phyloP scores from a whole-genome alignment of 2,329 filamentous ascomycete genomes.

The Endoconidiophora polonica region DNA sequence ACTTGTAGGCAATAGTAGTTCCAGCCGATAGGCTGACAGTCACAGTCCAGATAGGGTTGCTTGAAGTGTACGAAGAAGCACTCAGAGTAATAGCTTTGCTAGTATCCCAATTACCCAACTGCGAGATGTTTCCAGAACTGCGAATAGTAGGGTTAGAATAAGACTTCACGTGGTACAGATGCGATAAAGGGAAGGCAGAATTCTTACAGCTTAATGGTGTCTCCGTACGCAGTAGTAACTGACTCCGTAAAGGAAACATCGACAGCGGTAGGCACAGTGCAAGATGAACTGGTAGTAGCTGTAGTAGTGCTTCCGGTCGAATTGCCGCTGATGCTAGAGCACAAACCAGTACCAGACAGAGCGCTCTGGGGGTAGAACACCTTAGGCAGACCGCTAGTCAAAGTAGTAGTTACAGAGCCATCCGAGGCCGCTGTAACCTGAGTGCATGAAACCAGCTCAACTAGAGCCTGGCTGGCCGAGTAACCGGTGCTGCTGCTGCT shows the following conservation, averaged over 20 bases:
- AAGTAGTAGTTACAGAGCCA: constrained; percentile 11
- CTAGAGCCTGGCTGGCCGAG: constrained; percentile 10
- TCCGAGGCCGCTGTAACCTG: constrained; percentile 10
- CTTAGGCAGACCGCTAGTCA: constrained; percentile 12
- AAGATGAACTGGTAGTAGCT: constrained; percentile 13
- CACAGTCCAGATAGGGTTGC: constrained; percentile 36
- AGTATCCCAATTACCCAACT: constrained; percentile 22
- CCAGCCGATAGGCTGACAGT: constrained; percentile 36
- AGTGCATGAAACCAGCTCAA: constrained; percentile 12
- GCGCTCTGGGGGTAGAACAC: constrained; percentile 11
- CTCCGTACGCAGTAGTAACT: constrained; percentile 29
- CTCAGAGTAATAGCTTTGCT: constrained; percentile 30
- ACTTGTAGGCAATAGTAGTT: constrained; percentile 42
- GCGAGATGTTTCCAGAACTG: constrained; percentile 22
- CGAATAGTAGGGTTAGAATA: not conserved
- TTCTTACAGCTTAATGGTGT: constrained; percentile 33
- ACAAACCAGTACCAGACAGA: constrained; percentile 9
- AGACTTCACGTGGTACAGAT: not conserved
- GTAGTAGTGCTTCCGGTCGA: not conserved
- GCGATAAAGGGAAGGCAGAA: not conserved
- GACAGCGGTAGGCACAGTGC: constrained; percentile 20
- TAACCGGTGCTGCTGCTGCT: constrained; percentile 10
- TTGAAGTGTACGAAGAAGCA: constrained; percentile 35
- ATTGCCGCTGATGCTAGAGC: constrained; percentile 4
- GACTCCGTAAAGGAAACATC: constrained; percentile 27